Conservation (phyloP, 305 asterid genomes). For the Fraxinus velutina region DNA sequence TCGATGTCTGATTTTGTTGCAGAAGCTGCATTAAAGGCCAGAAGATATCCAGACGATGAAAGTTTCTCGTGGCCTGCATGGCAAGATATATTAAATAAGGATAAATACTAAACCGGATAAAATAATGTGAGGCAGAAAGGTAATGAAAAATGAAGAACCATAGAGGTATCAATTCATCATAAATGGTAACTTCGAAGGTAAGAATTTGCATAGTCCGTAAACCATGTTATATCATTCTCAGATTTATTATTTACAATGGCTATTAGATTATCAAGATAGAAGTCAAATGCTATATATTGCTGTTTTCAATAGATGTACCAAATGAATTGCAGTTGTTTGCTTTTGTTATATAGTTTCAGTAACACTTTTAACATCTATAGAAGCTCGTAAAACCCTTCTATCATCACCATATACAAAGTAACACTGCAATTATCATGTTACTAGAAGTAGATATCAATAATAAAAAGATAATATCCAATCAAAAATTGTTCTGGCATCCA, state of each 20-base stretch:
- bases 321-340: background rate
- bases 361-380: background rate
- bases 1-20: constrained; percentile 40
- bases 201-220: background rate
- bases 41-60: constrained; percentile 83
- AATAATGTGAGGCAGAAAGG: background rate
- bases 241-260: background rate
- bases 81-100: background rate
- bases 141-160: background rate
- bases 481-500: background rate
- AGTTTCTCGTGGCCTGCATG: constrained; percentile 63
- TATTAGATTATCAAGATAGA: background rate
- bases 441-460: background rate
- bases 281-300: background rate
- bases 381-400: background rate
- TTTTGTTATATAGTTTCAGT: background rate
- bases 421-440: background rate
- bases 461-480: background rate
- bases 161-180: background rate
- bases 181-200: background rate
- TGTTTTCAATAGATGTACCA: background rate
- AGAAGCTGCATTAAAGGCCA: constrained; percentile 93
- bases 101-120: background rate
- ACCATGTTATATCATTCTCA: background rate
- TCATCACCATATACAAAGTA: background rate